Evolutionary conservation across 495 filamentous ascomycete genomes (phyloP), one percentile per base, ranked within the genome.

Genomic region (Lophium mytilinum): DNA sequence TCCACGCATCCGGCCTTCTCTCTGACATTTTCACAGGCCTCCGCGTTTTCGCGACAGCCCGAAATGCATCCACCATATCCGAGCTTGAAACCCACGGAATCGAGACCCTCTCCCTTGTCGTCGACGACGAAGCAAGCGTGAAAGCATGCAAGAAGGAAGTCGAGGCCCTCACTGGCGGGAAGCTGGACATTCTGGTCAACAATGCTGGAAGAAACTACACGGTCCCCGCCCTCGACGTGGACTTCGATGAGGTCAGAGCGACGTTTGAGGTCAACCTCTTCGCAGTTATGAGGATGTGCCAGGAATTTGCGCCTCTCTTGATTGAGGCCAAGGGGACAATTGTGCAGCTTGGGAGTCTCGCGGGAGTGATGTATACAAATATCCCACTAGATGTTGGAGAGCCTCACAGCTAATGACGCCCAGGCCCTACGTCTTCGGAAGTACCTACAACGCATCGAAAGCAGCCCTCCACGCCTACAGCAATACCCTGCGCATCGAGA

Each of bases 201-300:
- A 85, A 85, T 72, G 82, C 82, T 60, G 81, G 74, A 50, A 67
- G 76, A 64, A 71, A 83, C 56, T 84, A 83, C 58, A 85, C 80
- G 3, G 74, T 85, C 17, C 82, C 82, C 15, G 81, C 81, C 34
- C 71, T 81, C 60, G 81, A 85, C 43, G 70, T 78, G 19, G 72
- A 80, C 30, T 62, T 79, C 10, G 43, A 67, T 9, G 82, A 84
- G 58, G 73, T 77, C 3, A 74, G 73, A 11, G 48, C 68, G 19
- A 76, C 73, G 0, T 84, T 85, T 57, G 75, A 81, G 52, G 76
- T 74, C n/a, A 85, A 85, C 57, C 65, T 85, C 39, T 78, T 83
- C 59, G 70, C 75, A 1, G 78, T 85, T 3, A 83, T 85, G 68
- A 66, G 64, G 7, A 77, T 85, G 57, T 83, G 80, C 65, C 74